Percentiles rank a stretch among this genome's conserved stretches.
These are phyloP conservation scores for Pythium utonaiense DNA, from an alignment of 352 stramenopile species.

Conservation along the genomic window DNA sequence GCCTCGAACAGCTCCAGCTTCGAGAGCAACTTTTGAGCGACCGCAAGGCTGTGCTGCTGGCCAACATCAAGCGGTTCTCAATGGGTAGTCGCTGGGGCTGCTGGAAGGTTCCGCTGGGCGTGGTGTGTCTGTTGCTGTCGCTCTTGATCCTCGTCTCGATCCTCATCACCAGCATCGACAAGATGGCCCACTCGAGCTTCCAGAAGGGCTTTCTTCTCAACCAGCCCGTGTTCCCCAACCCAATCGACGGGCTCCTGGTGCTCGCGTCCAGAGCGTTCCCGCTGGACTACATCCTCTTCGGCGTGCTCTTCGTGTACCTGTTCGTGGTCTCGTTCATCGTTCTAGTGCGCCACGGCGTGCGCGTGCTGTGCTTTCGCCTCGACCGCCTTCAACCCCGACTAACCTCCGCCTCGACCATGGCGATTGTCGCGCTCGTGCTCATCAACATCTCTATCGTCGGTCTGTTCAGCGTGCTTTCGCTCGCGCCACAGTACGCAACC, in stretches of 20 bases:
- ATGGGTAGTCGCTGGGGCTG: constrained; percentile 38
- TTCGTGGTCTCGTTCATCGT: constrained; percentile 75
- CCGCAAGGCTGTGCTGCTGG: constrained; percentile 59
- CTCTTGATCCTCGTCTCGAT: constrained; percentile 69
- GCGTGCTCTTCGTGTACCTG: constrained; percentile 72
- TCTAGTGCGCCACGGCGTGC: constrained; percentile 70
- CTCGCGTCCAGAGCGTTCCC: constrained; percentile 72
- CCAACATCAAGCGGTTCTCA: constrained; percentile 57
- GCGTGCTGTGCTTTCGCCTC: constrained; percentile 77
- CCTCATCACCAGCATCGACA: constrained; percentile 78
- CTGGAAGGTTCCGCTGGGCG: constrained; percentile 72
- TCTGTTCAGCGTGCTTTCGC: constrained; percentile 75
- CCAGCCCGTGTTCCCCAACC: constrained; percentile 56
- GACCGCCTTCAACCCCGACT: constrained; percentile 66
- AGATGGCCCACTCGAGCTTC: constrained; percentile 73
- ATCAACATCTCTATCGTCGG: constrained; percentile 81
- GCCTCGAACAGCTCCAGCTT: constrained; percentile 67
- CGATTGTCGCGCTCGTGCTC: constrained; percentile 69
- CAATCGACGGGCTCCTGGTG: constrained; percentile 71
- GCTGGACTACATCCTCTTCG: constrained; percentile 82
- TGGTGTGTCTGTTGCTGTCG: constrained; percentile 55
- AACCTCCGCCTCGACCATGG: constrained; percentile 73
- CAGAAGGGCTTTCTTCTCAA: constrained; percentile 68
- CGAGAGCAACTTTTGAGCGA: constrained; percentile 66
- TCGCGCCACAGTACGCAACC: constrained; percentile 82